A percentile compares a stretch with the other conserved stretches of the same genome.
phyloP scores from a whole-genome alignment of 306 rosid species.

The Crotalaria pallida region DNA sequence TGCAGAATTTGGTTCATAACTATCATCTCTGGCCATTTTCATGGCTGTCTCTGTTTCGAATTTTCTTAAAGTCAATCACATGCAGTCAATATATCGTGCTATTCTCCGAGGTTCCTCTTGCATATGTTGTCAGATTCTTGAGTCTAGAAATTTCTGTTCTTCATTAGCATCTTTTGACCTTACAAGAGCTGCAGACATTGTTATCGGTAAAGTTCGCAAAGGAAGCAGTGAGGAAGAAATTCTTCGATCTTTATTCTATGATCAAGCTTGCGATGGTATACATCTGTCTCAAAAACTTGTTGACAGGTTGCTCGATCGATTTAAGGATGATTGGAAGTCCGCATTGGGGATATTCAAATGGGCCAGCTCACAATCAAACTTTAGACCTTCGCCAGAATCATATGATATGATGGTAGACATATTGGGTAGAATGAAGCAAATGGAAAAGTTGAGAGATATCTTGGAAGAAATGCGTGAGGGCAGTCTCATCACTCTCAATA shows the following conservation, averaged over 20 bases:
- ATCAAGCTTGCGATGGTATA: conserved; percentile 38
- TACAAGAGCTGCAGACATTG: conserved; percentile 36
- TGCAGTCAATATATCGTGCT: conserved; percentile 21
- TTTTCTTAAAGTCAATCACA: background rate
- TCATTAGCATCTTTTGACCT: conserved; percentile 2
- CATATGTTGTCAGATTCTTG: background rate
- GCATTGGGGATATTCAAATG: conserved; percentile 81
- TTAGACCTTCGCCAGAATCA: conserved; percentile 40
- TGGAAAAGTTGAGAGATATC: conserved; percentile 49
- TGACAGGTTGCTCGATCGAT: conserved; percentile 45
- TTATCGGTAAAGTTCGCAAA: conserved; percentile 42
- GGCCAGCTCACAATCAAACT: conserved; percentile 48
- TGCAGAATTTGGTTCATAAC: conserved; percentile 3
- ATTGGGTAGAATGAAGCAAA: conserved; percentile 71
- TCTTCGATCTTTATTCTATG: conserved; percentile 39
- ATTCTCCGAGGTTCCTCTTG: conserved; percentile 16
- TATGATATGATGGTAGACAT: conserved; percentile 66
- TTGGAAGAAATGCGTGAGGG: conserved; percentile 49
- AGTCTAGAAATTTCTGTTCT: conserved; percentile 15
- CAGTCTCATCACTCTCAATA: conserved; percentile 34
- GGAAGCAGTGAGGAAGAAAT: conserved; percentile 53
- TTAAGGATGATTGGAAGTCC: conserved; percentile 82
- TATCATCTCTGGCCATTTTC: background rate
- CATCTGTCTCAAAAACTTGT: conserved; percentile 40
- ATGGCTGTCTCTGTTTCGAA: conserved; percentile 6